These are phyloP conservation scores for Cutaneotrichosporon daszewskae DNA, from an alignment of 1,284 basidiomycete species.

Conservation along the genomic window DNA sequence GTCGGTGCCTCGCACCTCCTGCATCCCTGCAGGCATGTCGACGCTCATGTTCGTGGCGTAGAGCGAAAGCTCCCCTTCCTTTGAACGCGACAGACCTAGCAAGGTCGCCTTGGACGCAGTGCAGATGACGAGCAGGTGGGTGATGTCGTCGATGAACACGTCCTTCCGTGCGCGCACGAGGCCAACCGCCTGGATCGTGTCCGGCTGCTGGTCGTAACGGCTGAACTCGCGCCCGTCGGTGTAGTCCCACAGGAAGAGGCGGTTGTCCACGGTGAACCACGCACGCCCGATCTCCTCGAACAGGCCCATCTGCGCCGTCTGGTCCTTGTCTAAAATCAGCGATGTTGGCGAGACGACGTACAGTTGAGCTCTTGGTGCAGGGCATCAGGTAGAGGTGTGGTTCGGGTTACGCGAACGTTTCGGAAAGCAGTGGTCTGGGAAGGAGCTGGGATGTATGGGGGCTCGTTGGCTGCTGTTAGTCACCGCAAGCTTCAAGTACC, in stretches of 20 bases:
- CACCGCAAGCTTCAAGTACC: not conserved
- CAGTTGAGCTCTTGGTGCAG: conserved; percentile 41
- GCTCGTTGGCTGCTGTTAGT: conserved; percentile 18
- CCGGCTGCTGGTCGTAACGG: conserved; percentile 85
- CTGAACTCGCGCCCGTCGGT: conserved; percentile 57
- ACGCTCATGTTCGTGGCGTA: conserved; percentile 85
- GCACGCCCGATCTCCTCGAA: conserved; percentile 90
- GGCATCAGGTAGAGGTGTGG: conserved; percentile 39
- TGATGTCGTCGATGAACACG: conserved; percentile 91
- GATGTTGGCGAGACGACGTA: conserved; percentile 14
- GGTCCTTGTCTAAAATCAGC: conserved; percentile 29
- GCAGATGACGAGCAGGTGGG: conserved; percentile 81
- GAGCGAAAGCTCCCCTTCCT: conserved; percentile 64
- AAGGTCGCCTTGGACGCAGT: conserved; percentile 77
- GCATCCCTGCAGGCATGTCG: conserved; percentile 67
- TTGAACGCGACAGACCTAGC: conserved; percentile 66
- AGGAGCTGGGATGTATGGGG: conserved; percentile 18
- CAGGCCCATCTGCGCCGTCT: conserved; percentile 64
- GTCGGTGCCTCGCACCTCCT: conserved; percentile 68
- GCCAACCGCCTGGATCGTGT: conserved; percentile 79
- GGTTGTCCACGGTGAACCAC: conserved; percentile 93
- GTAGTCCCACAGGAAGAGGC: conserved; percentile 96
- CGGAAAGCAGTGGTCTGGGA: conserved; percentile 18
- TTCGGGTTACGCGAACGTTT: conserved; percentile 21
- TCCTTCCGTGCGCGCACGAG: conserved; percentile 63